Conservation (phyloP, 2,329 filamentous ascomycete species). For the Lecanosticta acicola region DNA sequence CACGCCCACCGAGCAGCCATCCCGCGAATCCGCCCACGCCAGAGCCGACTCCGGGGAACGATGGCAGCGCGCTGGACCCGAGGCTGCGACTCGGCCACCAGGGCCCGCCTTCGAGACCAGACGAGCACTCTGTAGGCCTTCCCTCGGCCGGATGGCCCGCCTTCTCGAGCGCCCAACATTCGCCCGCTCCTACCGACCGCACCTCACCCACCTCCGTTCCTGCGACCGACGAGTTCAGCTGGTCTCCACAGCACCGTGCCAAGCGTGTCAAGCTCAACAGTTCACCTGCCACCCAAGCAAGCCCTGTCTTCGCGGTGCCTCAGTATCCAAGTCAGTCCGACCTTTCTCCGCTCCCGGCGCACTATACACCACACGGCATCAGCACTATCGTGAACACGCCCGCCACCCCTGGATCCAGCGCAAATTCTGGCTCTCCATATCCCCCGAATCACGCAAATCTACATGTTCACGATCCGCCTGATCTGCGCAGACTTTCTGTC, state of each 20-base stretch:
- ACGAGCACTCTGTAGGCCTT: background rate
- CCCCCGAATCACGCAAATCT: constrained; percentile 13
- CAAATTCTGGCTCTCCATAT: constrained; percentile 26
- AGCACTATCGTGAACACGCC: constrained; percentile 36
- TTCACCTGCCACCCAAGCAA: constrained; percentile 12
- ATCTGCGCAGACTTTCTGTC: constrained; percentile 56
- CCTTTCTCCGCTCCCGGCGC: constrained; percentile 34
- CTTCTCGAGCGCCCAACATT: constrained; percentile 6
- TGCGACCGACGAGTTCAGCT: constrained; percentile 23
- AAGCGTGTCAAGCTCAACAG: constrained; percentile 33
- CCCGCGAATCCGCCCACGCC: constrained; percentile 17
- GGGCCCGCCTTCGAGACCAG: background rate
- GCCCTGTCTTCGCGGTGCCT: constrained; percentile 25
- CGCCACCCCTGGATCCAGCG: constrained; percentile 40
- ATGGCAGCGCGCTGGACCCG: constrained; percentile 17
- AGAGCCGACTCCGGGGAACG: constrained; percentile 14
- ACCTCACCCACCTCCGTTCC: constrained; percentile 18
- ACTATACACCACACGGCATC: constrained; percentile 37
- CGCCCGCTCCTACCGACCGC: constrained; percentile 10
- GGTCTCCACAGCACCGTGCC: constrained; percentile 33
- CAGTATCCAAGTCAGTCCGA: constrained; percentile 28
- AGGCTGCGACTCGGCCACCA: constrained; percentile 7
- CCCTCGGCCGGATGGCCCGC: background rate
- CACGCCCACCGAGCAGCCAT: constrained; percentile 19
- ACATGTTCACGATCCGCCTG: constrained; percentile 35